Percentiles rank a stretch among this genome's conserved stretches.
phyloP scores from a whole-genome alignment of 2,329 filamentous ascomycete species.

The Myotisia sp. region DNA sequence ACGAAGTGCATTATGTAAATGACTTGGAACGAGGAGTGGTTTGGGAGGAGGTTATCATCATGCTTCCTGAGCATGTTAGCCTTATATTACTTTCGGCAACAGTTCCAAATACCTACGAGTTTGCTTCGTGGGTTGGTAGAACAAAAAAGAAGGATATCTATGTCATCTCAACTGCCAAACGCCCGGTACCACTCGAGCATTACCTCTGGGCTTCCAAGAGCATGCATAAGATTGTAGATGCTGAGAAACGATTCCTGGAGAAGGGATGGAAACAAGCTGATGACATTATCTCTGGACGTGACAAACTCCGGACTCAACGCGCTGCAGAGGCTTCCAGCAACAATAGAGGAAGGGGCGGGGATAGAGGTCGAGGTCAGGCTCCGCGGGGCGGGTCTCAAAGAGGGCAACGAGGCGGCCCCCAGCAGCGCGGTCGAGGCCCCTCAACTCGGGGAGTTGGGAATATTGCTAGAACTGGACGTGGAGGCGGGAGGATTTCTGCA shows the following conservation, averaged over 20 bases:
- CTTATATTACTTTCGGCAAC: conserved; percentile 90
- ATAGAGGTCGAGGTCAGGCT: conserved; percentile 11
- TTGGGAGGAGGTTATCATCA: conserved; percentile 99
- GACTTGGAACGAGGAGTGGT: conserved; percentile 91
- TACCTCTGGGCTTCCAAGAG: conserved; percentile 90
- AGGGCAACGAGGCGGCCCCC: conserved; percentile 34
- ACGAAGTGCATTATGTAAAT: conserved; percentile 98
- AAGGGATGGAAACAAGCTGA: conserved; percentile 93
- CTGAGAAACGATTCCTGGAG: conserved; percentile 81
- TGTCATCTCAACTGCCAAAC: conserved; percentile 92
- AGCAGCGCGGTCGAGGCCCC: conserved; percentile 43
- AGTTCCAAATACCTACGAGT: conserved; percentile 93
- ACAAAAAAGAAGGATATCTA: conserved; percentile 99
- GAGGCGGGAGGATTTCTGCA: conserved; percentile 72
- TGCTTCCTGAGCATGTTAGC: conserved; percentile 94
- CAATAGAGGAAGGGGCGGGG: conserved; percentile 38
- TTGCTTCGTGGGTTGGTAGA: conserved; percentile 93
- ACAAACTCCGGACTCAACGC: conserved; percentile 50
- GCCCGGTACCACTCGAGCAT: conserved; percentile 87
- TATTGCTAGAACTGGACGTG: conserved; percentile 75
- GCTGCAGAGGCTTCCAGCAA: conserved; percentile 38
- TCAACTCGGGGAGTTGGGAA: conserved; percentile 56
- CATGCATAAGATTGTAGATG: conserved; percentile 87
- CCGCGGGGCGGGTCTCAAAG: conserved; percentile 14
- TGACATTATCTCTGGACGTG: conserved; percentile 62